Conservation (phyloP, 2,329 filamentous ascomycete species). For the Hypoxylon sp. region DNA sequence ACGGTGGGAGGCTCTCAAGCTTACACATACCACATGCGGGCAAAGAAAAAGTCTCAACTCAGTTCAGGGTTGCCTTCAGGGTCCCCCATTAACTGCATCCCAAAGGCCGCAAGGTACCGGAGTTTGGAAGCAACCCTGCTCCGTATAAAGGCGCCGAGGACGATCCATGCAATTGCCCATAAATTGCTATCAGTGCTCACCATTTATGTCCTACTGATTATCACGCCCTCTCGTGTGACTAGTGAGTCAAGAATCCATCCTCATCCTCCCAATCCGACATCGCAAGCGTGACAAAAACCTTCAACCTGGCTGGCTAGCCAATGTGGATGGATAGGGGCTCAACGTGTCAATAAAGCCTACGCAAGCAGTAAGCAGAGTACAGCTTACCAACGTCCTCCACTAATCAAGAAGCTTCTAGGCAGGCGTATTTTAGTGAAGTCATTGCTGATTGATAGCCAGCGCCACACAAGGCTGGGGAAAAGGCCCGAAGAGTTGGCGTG, state of each 20-base stretch:
- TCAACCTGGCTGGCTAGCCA: constrained; percentile 41
- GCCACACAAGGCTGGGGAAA: constrained; percentile 46
- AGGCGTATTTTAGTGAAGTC: constrained; percentile 19
- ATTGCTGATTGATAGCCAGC: constrained; percentile 29
- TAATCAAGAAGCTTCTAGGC: constrained; percentile 19
- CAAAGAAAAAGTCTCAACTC: constrained; percentile 26
- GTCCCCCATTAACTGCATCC: constrained; percentile 38
- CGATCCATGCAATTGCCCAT: constrained; percentile 29
- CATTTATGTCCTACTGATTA: constrained; percentile 39
- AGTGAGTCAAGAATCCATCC: constrained; percentile 29
- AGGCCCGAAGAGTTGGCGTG: constrained; percentile 38
- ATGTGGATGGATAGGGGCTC: constrained; percentile 38
- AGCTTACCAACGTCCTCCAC: constrained; percentile 28
- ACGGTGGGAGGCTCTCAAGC: constrained; percentile 31
- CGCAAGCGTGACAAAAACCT: constrained; percentile 31
- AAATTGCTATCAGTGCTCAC: constrained; percentile 41
- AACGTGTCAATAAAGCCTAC: constrained; percentile 43
- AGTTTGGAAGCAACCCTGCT: constrained; percentile 32
- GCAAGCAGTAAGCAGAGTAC: constrained; percentile 42
- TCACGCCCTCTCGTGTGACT: constrained; percentile 41
- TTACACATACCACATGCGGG: constrained; percentile 42
- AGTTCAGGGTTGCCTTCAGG: constrained; percentile 38
- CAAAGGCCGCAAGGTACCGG: constrained; percentile 40
- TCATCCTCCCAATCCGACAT: constrained; percentile 41
- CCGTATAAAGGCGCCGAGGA: constrained; percentile 29